phyloP scores from a whole-genome alignment of 148 eudicot genomes.

The Fallopia convolvulus region DNA sequence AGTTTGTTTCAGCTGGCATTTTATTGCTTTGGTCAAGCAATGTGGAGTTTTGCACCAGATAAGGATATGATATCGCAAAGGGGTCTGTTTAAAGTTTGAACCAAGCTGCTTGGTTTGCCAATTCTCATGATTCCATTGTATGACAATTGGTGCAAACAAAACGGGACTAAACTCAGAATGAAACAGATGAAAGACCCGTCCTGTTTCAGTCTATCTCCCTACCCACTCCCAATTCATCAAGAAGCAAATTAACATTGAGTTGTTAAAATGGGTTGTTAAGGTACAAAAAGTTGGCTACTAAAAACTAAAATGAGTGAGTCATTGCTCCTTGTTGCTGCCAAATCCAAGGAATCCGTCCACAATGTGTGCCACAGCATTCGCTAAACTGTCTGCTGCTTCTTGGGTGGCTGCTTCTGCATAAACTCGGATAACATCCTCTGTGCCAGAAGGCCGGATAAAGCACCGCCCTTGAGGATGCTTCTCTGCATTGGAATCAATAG shows the following conservation, averaged over 20 bases:
- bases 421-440: constrained; percentile 81
- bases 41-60: background rate
- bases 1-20: background rate
- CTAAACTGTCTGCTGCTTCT: constrained; percentile 65
- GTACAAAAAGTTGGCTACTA: background rate
- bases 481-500: constrained; percentile 24
- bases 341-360: constrained; percentile 58
- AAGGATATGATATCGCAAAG: background rate
- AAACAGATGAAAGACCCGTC: background rate
- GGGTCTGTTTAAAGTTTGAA: background rate
- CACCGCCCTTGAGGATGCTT: constrained; percentile 61
- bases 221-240: background rate
- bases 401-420: constrained; percentile 88
- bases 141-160: background rate
- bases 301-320: background rate
- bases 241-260: background rate
- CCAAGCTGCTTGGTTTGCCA: no score
- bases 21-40: no score
- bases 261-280: background rate
- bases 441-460: constrained; percentile 85
- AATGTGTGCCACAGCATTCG: constrained; percentile 48
- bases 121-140: no score
- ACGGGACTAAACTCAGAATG: background rate
- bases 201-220: background rate
- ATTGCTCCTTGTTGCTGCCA: constrained; percentile 18